Evolutionary conservation across 495 filamentous ascomycete species (phyloP).

Genomic region (Ramalina peruviana): DNA sequence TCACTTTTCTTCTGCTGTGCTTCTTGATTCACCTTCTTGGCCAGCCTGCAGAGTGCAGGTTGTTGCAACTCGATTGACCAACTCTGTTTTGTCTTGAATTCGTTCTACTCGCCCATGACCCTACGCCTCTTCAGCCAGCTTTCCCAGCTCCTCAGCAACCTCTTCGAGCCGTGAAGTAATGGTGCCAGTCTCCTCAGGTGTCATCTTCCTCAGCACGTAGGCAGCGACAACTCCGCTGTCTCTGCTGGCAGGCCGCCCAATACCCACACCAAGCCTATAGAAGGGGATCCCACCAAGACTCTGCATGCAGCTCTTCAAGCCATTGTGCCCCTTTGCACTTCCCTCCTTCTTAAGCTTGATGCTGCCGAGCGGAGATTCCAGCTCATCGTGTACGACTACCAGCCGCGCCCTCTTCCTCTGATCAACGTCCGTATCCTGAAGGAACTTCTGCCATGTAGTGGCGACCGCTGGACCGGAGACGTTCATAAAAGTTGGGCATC

Average conservation of each 20-base stretch:
- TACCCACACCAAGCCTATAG: slow-evolving; percentile 50
- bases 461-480: slow-evolving; percentile 39
- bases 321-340: slow-evolving; percentile 60
- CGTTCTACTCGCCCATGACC: too few species aligned
- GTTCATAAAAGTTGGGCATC: slow-evolving; percentile 68
- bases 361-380: slow-evolving; percentile 54
- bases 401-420: slow-evolving; percentile 29
- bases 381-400: slow-evolving; percentile 71
- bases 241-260: slow-evolving; percentile 50
- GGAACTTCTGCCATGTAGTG: slow-evolving; percentile 27
- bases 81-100: too few species aligned
- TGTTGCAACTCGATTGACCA: too few species aligned
- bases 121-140: not conserved
- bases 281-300: slow-evolving; percentile 24
- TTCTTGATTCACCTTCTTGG: too few species aligned
- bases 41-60: too few species aligned
- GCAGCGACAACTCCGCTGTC: slow-evolving; percentile 42
- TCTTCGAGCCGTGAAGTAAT: slow-evolving; percentile 35
- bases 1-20: too few species aligned
- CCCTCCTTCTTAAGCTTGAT: slow-evolving; percentile 45
- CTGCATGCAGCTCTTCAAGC: slow-evolving; percentile 51
- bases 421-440: slow-evolving; percentile 24
- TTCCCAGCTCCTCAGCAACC: slow-evolving; percentile 35
- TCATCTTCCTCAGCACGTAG: slow-evolving; percentile 57
- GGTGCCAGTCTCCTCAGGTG: slow-evolving; percentile 30